Percentiles rank a stretch among this genome's conserved stretches.
Evolutionary conservation across 2,329 filamentous ascomycete species (phyloP).

Genomic region (Calonectria fujianensis): DNA sequence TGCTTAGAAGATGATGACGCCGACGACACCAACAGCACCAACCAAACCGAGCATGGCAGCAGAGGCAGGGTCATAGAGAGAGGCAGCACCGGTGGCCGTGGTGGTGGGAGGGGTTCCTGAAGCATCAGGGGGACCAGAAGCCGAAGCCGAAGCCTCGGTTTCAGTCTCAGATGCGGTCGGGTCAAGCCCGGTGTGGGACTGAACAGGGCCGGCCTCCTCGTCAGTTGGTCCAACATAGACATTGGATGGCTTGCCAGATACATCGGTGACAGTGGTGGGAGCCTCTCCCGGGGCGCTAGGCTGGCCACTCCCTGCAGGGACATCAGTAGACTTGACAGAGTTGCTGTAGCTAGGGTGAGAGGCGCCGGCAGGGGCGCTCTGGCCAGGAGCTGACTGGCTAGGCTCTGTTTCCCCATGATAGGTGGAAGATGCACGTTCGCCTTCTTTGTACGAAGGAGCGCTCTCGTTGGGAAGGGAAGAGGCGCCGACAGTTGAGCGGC

Average conservation of each 20-base stretch:
- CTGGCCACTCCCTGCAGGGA: slow-evolving; percentile 36
- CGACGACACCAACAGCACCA: slow-evolving; percentile 46
- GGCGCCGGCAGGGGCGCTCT: slow-evolving; percentile 35
- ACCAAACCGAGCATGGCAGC: slow-evolving; percentile 53
- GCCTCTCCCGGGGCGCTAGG: slow-evolving; percentile 42
- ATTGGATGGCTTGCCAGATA: slow-evolving; percentile 46
- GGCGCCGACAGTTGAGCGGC: slow-evolving; percentile 30
- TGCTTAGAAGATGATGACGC: slow-evolving; percentile 54
- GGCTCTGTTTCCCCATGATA: slow-evolving; percentile 43
- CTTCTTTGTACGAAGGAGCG: slow-evolving; percentile 38
- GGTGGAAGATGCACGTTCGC: slow-evolving; percentile 40
- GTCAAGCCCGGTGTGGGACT: slow-evolving; percentile 37
- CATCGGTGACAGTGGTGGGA: slow-evolving; percentile 47
- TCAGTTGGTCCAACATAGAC: slow-evolving; percentile 44
- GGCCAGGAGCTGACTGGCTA: slow-evolving; percentile 39
- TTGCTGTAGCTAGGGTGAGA: slow-evolving; percentile 43
- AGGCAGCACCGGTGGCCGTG: slow-evolving; percentile 58
- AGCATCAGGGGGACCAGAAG: slow-evolving; percentile 47
- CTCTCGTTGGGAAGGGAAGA: slow-evolving; percentile 42
- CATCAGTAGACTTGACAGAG: slow-evolving; percentile 34
- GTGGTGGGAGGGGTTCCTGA: slow-evolving; percentile 55
- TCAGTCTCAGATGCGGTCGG: slow-evolving; percentile 46
- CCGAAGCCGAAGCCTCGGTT: slow-evolving; percentile 38
- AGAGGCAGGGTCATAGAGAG: slow-evolving; percentile 47
- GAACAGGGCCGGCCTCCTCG: slow-evolving; percentile 43